Evolutionary conservation across 2,329 filamentous ascomycete genomes (phyloP).

Genomic region (Cercospora sesami): DNA sequence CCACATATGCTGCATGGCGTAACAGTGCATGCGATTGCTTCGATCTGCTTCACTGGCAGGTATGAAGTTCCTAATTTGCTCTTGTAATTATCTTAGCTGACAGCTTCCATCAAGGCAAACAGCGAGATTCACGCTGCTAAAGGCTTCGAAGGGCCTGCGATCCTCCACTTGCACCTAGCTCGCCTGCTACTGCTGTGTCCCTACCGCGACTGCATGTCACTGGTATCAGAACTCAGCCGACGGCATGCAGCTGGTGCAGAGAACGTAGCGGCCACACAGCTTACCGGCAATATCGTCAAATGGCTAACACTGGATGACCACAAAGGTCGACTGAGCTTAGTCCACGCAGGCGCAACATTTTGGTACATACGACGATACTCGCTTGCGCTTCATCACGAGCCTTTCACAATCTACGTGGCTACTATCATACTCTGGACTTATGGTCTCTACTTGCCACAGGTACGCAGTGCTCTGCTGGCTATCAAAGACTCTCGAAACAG

Average conservation of each 20-base stretch:
- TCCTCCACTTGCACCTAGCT: conserved; percentile 21
- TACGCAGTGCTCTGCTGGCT: conserved; percentile 6
- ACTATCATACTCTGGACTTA: conserved; percentile 21
- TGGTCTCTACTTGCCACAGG: conserved; percentile 19
- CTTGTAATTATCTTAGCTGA: neutral
- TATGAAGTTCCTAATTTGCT: neutral
- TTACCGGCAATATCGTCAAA: conserved; percentile 16
- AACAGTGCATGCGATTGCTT: conserved; percentile 24
- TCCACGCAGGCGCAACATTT: conserved; percentile 23
- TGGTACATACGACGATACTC: conserved; percentile 23
- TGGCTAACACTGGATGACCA: conserved; percentile 24
- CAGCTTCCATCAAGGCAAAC: conserved; percentile 7
- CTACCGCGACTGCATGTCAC: conserved; percentile 14
- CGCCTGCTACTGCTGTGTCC: conserved; percentile 20
- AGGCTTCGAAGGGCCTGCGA: conserved; percentile 17
- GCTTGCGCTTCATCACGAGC: conserved; percentile 19
- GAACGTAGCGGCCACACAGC: conserved; percentile 10
- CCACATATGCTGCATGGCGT: conserved; percentile 16
- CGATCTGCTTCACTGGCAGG: conserved; percentile 20
- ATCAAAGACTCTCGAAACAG: conserved; percentile 7
- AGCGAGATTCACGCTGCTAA: conserved; percentile 16
- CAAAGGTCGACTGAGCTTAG: conserved; percentile 20
- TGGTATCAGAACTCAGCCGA: conserved; percentile 10
- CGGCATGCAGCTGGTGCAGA: neutral
- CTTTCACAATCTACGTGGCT: conserved; percentile 17